Evolutionary conservation across 805 yeast genomes (phyloP).

Genomic region (Cyberlindnera meyerae): DNA sequence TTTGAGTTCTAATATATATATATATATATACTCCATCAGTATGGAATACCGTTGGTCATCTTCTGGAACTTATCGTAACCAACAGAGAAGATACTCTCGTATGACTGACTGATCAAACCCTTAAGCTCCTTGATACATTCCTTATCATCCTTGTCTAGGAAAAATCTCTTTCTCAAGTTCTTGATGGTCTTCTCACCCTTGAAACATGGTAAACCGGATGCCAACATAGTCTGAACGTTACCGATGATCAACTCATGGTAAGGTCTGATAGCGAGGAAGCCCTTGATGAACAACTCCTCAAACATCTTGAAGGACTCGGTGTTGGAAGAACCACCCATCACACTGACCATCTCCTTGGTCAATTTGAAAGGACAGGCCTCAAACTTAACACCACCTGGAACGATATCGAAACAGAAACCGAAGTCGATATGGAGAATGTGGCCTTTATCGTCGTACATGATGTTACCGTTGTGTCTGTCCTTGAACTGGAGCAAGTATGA

Average conservation of each 20-base stretch:
- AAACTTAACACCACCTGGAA: constrained; percentile 97
- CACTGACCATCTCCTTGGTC: constrained; percentile 93
- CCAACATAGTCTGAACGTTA: constrained; percentile 89
- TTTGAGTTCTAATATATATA: too few relatives aligned
- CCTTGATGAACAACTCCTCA: constrained; percentile 92
- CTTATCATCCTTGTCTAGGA: constrained; percentile 69
- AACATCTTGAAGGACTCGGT: constrained; percentile 91
- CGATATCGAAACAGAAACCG: constrained; percentile 98
- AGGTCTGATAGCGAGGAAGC: constrained; percentile 83
- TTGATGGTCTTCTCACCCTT: constrained; percentile 76
- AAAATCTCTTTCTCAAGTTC: constrained; percentile 74
- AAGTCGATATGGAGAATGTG: constrained; percentile 95
- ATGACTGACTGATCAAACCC: constrained; percentile 69
- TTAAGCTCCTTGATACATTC: constrained; percentile 82
- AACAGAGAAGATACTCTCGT: constrained; percentile 83
- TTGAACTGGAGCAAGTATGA: constrained; percentile 89
- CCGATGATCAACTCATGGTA: constrained; percentile 80
- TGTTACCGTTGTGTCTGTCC: constrained; percentile 97
- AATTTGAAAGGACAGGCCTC: constrained; percentile 98
- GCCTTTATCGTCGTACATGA: constrained; percentile 93
- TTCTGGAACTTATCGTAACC: constrained; percentile 98
- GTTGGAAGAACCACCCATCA: constrained; percentile 83
- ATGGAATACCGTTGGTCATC: constrained; percentile 95
- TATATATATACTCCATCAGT: too few relatives aligned
- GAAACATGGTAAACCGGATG: constrained; percentile 94